Evolutionary conservation across 2,329 filamentous ascomycete genomes (phyloP), one percentile per base, ranked within the genome.

Genomic region (Ophiocordyceps robertsii): DNA sequence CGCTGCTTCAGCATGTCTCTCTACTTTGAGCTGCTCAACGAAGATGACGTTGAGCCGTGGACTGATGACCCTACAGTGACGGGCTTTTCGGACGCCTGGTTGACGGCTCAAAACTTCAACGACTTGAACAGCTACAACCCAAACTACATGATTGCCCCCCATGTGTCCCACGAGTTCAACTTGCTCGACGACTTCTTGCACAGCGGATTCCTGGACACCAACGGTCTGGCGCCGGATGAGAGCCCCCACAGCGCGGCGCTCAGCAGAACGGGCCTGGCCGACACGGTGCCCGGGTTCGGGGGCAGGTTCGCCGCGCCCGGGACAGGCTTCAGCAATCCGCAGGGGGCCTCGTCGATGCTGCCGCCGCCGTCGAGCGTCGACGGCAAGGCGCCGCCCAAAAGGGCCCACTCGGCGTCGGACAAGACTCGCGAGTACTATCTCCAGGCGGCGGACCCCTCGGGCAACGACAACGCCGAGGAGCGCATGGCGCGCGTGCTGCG

Each of bases 131-230:
- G 80, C 59, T 87, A 89, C 57, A 87, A 95, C 65, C 84, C 86
- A 45, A 92, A 85, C 57, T 96, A 92, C 68, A 89, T 95, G 82
- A 93, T 95, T 66, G 67, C 71, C 40, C 85, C 88, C 48, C 92
- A 98, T 64, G 85, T 95, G 53, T 89, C 84, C 47, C 92, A 92
- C 65, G 92, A 98, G 68, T 95, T 95, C 62, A 95, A 95, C 59
- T 69, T 96, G 41, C 77, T 98, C 57, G 94, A 93, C 68, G 90
- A 98, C 62, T 96, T 96, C 59, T 74, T 98, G 47, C 92, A 89
- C 62, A 93, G 81, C 51, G 94, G 86, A 58, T 68, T 95, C 43
- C 74, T 95, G 49, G 89, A 96, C 64, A 89, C 94, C 60, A 77
- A 77, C 47, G 78, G 78, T 41, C 72, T 82, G 45, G 77, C 82